Evolutionary conservation across 306 rosid species (phyloP), one percentile per base, ranked within the genome.

Genomic region (Vigna trinervia): DNA sequence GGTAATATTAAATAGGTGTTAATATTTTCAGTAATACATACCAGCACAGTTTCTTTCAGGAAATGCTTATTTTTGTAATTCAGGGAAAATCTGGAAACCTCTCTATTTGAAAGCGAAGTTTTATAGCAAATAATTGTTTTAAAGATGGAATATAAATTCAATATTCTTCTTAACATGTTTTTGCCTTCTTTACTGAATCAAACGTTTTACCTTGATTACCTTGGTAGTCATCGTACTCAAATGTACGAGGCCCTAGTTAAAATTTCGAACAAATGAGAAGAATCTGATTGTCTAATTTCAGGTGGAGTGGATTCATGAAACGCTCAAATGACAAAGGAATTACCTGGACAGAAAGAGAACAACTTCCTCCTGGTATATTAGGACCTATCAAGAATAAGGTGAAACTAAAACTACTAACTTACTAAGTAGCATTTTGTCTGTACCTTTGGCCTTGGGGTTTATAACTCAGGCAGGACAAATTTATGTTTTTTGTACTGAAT

Each of bases 271-370:
- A 2, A 45, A 6, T 23, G 45, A 45, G 77, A 43, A 65, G 34
- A 73, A 61, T 38, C 57, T 30, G 46, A 57, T 70, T 19, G 65
- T 71, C 77, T 58, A 52, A 76, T 75, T 68, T 34, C 79, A 94
- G 98, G 83, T 94, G 98, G 98, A 94, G 94, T 46, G 98, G 96
- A 75, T 94, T 91, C 96, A 80, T 92, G 92, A 94, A 92, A 80
- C 89, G 93, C 59, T 94, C 98, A 34, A 78, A 83, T 71, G 98
- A 94, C 80, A 87, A 89, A 65, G 98, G 97, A 34, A 60, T 85
- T 70, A 90, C 93, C 11, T 94, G 97, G 97, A 84, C 96, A n/a
- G 81, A 85, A 74, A 90, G 98, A 89, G 96, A 94, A 85, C 98
- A 94, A 80, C 96, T 94, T 78, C 97, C 97, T 76, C 89, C 98